Conservation (phyloP, 768 basidiomycete genomes). For the Termitomyces sp. region DNA sequence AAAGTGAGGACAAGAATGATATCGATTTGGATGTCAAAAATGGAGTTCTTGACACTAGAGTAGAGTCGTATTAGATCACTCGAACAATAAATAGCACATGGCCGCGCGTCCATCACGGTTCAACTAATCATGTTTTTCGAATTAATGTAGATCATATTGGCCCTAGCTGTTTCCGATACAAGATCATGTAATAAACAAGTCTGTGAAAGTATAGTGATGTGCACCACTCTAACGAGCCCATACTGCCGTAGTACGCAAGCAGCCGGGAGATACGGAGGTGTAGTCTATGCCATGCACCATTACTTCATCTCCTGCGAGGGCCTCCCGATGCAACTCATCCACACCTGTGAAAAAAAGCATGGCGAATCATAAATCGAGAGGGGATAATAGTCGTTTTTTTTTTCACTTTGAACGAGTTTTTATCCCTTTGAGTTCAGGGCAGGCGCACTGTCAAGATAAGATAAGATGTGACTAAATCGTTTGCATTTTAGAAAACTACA, state of each 20-base stretch:
- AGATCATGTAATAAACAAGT: neutral
- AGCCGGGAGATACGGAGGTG: slow-evolving; percentile 85
- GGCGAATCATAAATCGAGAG: slow-evolving; percentile 37
- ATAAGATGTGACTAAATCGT: neutral
- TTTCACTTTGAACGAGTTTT: neutral
- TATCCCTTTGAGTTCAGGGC: slow-evolving; percentile 17
- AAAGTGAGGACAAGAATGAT: neutral
- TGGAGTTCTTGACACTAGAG: neutral
- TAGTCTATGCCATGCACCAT: slow-evolving; percentile 84
- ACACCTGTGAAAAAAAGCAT: slow-evolving; percentile 32
- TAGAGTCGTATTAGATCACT: neutral
- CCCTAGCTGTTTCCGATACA: neutral
- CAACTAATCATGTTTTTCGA: too few relatives aligned
- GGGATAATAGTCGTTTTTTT: slow-evolving; percentile 25
- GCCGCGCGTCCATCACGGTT: slow-evolving; percentile 2
- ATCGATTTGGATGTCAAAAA: slow-evolving; percentile 25
- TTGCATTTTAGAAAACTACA: neutral
- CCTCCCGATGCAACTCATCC: slow-evolving; percentile 42
- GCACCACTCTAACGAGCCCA: slow-evolving; percentile 85
- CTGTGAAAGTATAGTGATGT: slow-evolving; percentile 39
- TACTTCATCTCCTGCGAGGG: slow-evolving; percentile 88
- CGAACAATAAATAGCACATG: neutral
- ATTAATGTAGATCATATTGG: neutral
- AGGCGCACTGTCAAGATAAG: slow-evolving; percentile 9
- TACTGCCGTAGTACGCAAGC: slow-evolving; percentile 41